Conservation (phyloP, 305 asterid genomes). For the Fraxinus sp. region DNA sequence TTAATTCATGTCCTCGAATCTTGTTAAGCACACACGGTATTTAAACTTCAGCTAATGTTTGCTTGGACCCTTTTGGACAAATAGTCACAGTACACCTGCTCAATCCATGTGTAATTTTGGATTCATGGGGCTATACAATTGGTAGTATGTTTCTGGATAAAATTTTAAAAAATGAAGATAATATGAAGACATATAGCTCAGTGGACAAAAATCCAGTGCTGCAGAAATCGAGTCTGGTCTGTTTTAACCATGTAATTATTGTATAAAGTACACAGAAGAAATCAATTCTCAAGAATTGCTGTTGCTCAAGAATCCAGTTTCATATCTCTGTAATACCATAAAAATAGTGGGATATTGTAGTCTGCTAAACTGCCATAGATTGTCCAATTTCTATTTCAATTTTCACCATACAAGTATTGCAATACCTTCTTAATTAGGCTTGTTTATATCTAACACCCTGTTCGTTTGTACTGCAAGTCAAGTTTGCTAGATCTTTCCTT, state of each 20-base stretch:
- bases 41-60: neutral
- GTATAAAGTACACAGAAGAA: neutral
- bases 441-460: neutral
- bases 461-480: neutral
- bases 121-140: neutral
- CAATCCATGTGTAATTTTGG: neutral
- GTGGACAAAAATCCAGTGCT: neutral
- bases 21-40: neutral
- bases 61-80: neutral
- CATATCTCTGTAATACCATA: neutral
- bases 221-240: neutral
- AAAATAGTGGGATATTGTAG: neutral
- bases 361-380: neutral
- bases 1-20: neutral
- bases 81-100: neutral
- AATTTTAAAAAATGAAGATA: neutral
- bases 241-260: neutral
- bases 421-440: neutral
- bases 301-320: neutral
- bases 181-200: neutral
- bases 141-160: neutral
- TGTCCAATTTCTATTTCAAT: neutral
- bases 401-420: neutral
- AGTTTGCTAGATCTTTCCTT: neutral
- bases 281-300: neutral